Conservation (phyloP, 352 stramenopile genomes). For the Phytophthora fragariaefolia region DNA sequence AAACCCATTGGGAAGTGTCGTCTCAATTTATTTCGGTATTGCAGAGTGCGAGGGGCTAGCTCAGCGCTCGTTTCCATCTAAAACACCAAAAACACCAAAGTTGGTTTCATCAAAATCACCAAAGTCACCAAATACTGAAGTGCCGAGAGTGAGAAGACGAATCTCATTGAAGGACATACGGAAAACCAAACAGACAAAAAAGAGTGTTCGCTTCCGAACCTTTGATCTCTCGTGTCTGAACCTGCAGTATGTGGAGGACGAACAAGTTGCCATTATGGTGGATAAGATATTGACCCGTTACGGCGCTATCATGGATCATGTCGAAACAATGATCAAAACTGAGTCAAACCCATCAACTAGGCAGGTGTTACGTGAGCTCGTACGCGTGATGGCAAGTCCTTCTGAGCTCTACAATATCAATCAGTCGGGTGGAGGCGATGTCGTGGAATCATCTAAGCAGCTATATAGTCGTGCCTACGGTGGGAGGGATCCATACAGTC, state of each 20-base stretch:
- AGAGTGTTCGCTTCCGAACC: constrained; percentile 65
- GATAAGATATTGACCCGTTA: constrained; percentile 55
- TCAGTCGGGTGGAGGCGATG: neutral
- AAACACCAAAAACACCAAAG: constrained; percentile 26
- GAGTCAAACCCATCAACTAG: constrained; percentile 1
- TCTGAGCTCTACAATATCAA: constrained; percentile 11
- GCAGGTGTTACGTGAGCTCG: constrained; percentile 28
- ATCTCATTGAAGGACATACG: constrained; percentile 16
- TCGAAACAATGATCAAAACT: constrained; percentile 32
- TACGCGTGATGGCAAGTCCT: constrained; percentile 25
- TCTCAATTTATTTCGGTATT: constrained; percentile 43
- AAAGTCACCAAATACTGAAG: constrained; percentile 13
- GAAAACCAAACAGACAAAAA: constrained; percentile 38
- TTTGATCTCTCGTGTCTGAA: constrained; percentile 74
- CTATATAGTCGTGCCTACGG: constrained; percentile 42
- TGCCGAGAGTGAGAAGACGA: constrained; percentile 10
- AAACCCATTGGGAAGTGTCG: constrained; percentile 36
- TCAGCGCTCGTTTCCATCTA: constrained; percentile 32
- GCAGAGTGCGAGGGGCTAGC: constrained; percentile 49
- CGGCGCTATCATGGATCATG: constrained; percentile 45
- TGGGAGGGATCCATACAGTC: constrained; percentile 37
- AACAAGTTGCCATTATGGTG: constrained; percentile 47
- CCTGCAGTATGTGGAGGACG: constrained; percentile 61
- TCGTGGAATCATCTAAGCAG: constrained; percentile 9
- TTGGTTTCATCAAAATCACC: constrained; percentile 7